Percentiles rank a stretch among this genome's conserved stretches.
These are phyloP conservation scores for Phaeosphaeria sp. DNA, from an alignment of 2,329 filamentous ascomycete genomes.

Conservation along the genomic window DNA sequence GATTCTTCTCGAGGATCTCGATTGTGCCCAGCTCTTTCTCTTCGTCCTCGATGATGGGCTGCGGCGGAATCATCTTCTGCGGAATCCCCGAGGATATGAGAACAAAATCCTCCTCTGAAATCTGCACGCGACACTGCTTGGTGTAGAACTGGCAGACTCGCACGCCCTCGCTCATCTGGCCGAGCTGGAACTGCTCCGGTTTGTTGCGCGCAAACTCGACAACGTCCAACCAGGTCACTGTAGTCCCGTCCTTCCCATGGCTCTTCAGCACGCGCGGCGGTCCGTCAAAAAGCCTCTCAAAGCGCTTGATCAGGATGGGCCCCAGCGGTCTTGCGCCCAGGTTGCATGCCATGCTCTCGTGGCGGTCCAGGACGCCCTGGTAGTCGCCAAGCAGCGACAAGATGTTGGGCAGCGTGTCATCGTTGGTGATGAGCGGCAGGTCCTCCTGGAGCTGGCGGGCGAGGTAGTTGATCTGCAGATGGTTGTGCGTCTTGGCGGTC, in stretches of 20 bases:
- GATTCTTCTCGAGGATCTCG: slow-evolving; percentile 81
- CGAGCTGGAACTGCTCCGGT: slow-evolving; percentile 77
- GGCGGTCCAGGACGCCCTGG: slow-evolving; percentile 82
- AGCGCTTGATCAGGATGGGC: slow-evolving; percentile 82
- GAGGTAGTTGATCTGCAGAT: slow-evolving; percentile 73
- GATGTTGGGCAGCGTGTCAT: slow-evolving; percentile 77
- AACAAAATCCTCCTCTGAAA: slow-evolving; percentile 86
- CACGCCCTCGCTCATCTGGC: slow-evolving; percentile 70
- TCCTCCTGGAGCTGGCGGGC: slow-evolving; percentile 68
- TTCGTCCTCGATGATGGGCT: slow-evolving; percentile 85
- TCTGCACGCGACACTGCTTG: slow-evolving; percentile 82
- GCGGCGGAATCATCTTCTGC: slow-evolving; percentile 80
- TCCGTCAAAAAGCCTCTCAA: slow-evolving; percentile 85
- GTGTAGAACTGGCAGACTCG: slow-evolving; percentile 82
- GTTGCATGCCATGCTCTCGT: slow-evolving; percentile 86
- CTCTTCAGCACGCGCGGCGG: slow-evolving; percentile 72
- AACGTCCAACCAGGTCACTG: slow-evolving; percentile 83
- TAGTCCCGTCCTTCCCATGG: slow-evolving; percentile 65
- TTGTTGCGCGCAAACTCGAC: slow-evolving; percentile 84
- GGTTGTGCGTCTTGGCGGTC: slow-evolving; percentile 63
- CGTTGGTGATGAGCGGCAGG: slow-evolving; percentile 66
- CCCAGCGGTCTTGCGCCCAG: slow-evolving; percentile 83
- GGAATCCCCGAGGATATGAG: slow-evolving; percentile 83
- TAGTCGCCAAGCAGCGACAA: slow-evolving; percentile 78
- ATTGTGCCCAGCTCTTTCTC: slow-evolving; percentile 83